Percentiles rank a stretch among this genome's conserved stretches.
phyloP scores from a whole-genome alignment of 441 rosid genomes.

The Aquilaria agallochum region DNA sequence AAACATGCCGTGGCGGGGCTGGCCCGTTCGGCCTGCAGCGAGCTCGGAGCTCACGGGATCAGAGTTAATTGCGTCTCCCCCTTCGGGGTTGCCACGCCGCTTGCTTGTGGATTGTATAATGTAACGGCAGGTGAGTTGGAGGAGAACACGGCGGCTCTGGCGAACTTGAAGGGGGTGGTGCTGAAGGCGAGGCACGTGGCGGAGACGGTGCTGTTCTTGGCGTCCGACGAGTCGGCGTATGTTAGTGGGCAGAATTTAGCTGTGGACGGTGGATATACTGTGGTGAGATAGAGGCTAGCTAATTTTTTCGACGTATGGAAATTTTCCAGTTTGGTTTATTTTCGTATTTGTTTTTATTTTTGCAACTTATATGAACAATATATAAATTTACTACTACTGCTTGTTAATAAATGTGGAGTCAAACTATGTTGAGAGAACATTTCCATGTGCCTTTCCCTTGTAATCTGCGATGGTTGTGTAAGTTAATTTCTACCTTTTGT shows the following conservation, averaged over 20 bases:
- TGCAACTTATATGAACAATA: neutral
- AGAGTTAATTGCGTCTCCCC: conserved; percentile 80
- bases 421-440: conserved; percentile 26
- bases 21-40: conserved; percentile 59
- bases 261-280: conserved; percentile 80
- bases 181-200: conserved; percentile 72
- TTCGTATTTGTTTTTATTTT: conserved; percentile 7
- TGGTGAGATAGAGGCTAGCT: conserved; percentile 25
- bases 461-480: conserved; percentile 14
- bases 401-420: conserved; percentile 12
- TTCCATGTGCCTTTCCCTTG: conserved; percentile 44
- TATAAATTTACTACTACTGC: too few species aligned
- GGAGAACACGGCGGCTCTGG: conserved; percentile 30
- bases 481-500: neutral
- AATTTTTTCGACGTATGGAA: too few species aligned
- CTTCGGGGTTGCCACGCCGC: conserved; percentile 72
- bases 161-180: conserved; percentile 63
- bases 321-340: neutral
- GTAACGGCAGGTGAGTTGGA: conserved; percentile 48
- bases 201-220: conserved; percentile 76
- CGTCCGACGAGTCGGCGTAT: conserved; percentile 77
- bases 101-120: conserved; percentile 43
- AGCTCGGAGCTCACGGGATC: conserved; percentile 72
- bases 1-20: conserved; percentile 76
- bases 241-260: conserved; percentile 77